Evolutionary conservation across 768 basidiomycete species (phyloP), one percentile per base, ranked within the genome.

Genomic region (Piloderma croceum): DNA sequence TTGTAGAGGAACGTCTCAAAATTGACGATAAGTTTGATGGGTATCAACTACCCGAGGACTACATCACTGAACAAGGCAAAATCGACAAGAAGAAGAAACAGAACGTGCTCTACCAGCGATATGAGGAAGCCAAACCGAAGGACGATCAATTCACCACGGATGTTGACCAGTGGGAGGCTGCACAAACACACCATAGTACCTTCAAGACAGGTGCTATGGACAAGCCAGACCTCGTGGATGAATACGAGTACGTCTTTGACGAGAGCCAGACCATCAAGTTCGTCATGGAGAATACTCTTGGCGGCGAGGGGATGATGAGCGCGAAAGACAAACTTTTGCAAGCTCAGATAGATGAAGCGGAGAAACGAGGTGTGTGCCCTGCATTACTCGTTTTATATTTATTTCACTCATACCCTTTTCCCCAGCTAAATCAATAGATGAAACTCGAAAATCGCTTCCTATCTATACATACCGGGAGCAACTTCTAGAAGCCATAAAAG

Each of bases 171-270:
- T 99, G 92, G 91, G 96, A 99, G 63, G 83, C 83, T 34, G 76
- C 78, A 62, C 96, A 99, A 64, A 87, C 91, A 19, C 73, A 76
- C 41, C 83, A 90, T 54, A 90, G 90, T 51, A 85, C 87, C 11
- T 89, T 97, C 68, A 84, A 79, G 59, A 84, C 83, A 3, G 91
- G 96, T 21, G 92, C 96, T 2, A 59, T 93, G 79, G 96, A 99
- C 62, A 90, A 89, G 61, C 74, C 63, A 31, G 82, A 87, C 45
- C 45, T 86, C 15, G 78, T 81, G 22, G 90, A 92, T 24, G 81
- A 83, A 31, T 98, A 94, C 54, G 94, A 98, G 43, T 99, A 92
- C 58, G 94, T 99, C 34, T 97, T 99, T 54, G 96, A 99, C 60
- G 96, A 98, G 61, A 88, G 81, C 53, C 94, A 96, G 64, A 91